Conservation (phyloP, 306 rosid species). For the Lupinus albus region DNA sequence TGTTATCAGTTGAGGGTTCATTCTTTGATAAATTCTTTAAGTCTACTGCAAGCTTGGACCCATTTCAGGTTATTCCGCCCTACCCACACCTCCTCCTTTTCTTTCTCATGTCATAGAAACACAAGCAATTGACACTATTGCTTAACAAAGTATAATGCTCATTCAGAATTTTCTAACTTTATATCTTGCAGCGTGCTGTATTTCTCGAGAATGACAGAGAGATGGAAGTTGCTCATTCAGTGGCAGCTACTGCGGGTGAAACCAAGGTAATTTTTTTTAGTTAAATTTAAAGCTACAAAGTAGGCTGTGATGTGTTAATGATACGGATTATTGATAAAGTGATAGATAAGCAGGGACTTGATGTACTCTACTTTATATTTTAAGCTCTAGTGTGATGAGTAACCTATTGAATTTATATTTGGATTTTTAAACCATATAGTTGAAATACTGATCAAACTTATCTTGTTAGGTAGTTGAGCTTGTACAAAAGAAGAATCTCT, state of each 20-base stretch:
- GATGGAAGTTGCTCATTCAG: conserved; percentile 91
- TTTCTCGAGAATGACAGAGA: conserved; percentile 84
- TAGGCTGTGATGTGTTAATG: neutral
- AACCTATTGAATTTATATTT: conserved; percentile 2
- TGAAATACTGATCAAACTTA: conserved; percentile 1
- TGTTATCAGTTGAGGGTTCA: conserved; percentile 70
- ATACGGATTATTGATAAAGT: conserved; percentile 12
- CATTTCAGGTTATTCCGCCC: conserved; percentile 63
- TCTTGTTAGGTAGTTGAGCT: neutral
- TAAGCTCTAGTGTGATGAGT: conserved; percentile 17
- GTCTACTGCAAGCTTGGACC: conserved; percentile 76
- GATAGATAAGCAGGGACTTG: neutral
- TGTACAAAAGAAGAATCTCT: neutral
- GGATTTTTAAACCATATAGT: conserved; percentile 15
- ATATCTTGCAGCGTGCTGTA: conserved; percentile 68
- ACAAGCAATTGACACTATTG: conserved; percentile 6
- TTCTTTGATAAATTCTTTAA: conserved; percentile 82
- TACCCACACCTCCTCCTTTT: conserved; percentile 26
- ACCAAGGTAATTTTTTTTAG: conserved; percentile 61
- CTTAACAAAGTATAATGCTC: conserved; percentile 15
- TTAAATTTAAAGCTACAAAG: neutral
- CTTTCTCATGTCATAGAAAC: conserved; percentile 5
- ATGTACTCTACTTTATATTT: neutral
- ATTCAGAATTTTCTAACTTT: conserved; percentile 19
- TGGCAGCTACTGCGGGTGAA: conserved; percentile 91